Conservation (phyloP, 805 yeast genomes). For the Torulaspora quercuum region DNA sequence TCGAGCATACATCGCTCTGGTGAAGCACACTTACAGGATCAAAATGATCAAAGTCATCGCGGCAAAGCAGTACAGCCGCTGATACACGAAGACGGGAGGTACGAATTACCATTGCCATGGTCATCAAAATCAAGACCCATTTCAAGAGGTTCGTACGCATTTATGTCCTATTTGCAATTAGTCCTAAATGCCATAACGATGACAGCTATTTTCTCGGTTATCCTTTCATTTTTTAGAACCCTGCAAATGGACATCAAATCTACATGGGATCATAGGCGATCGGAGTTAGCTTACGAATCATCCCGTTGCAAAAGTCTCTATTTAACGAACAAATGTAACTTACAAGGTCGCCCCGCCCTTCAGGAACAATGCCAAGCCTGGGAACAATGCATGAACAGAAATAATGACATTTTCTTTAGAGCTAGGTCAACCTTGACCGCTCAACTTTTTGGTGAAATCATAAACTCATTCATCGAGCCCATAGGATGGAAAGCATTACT, state of each 20-base stretch:
- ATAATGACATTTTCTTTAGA: slow-evolving; percentile 39
- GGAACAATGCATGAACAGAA: slow-evolving; percentile 64
- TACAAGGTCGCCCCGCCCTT: slow-evolving; percentile 53
- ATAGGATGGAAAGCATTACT: slow-evolving; percentile 57
- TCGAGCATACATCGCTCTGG: slow-evolving; percentile 18
- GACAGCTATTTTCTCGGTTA: slow-evolving; percentile 43
- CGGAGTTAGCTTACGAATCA: slow-evolving; percentile 48
- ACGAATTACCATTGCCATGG: slow-evolving; percentile 58
- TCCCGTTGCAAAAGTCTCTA: slow-evolving; percentile 52
- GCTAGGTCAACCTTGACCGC: slow-evolving; percentile 60
- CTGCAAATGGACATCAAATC: slow-evolving; percentile 52
- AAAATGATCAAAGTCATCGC: not conserved
- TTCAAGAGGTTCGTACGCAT: slow-evolving; percentile 51
- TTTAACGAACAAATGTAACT: slow-evolving; percentile 53
- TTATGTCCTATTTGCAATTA: slow-evolving; percentile 61
- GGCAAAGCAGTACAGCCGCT: slow-evolving; percentile 2
- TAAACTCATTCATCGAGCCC: slow-evolving; percentile 65
- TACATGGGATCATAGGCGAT: slow-evolving; percentile 47
- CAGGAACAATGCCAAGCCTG: slow-evolving; percentile 55
- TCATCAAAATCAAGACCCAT: slow-evolving; percentile 48
- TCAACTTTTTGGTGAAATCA: slow-evolving; percentile 55
- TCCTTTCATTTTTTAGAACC: slow-evolving; percentile 44
- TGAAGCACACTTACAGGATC: not conserved
- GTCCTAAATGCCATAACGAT: slow-evolving; percentile 48
- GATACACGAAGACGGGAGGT: slow-evolving; percentile 28